phyloP scores from a whole-genome alignment of 2,329 filamentous ascomycete genomes.

The Fusarium chaquense region DNA sequence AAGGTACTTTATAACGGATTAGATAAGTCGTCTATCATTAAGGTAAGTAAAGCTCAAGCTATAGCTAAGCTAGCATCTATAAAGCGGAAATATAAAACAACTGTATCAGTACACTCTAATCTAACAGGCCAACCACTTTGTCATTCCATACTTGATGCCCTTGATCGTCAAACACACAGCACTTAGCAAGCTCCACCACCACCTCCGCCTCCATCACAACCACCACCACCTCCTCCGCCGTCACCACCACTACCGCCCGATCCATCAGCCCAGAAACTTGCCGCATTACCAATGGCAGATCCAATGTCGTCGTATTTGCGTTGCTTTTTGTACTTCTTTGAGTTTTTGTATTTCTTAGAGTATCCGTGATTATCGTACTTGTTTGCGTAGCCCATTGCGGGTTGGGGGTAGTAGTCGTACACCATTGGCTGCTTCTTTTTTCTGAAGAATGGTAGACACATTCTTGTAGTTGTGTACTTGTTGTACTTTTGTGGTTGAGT shows the following conservation, averaged over 20 bases:
- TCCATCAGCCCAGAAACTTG: not conserved
- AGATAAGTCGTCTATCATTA: too few relatives aligned
- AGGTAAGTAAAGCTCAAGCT: too few relatives aligned
- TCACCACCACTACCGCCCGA: not conserved
- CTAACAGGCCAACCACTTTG: not conserved
- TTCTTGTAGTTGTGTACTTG: not conserved
- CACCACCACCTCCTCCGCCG: not conserved
- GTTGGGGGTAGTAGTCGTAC: not conserved
- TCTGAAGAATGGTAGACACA: not conserved
- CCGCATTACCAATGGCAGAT: not conserved
- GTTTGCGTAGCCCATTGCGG: not conserved
- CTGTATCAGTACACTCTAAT: not conserved
- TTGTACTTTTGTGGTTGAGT: not conserved
- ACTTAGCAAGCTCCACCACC: not conserved
- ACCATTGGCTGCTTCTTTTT: not conserved
- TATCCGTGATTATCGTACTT: not conserved
- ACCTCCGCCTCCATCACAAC: not conserved
- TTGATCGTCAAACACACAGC: fast-evolving
- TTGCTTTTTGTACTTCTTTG: not conserved
- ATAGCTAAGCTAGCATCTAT: too few relatives aligned
- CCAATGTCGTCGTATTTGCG: not conserved
- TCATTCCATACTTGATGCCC: not conserved
- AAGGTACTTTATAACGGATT: too few relatives aligned
- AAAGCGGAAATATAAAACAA: not conserved
- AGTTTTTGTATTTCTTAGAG: not conserved